Evolutionary conservation across 1,139 yeast genomes (phyloP).

Genomic region (Debaryomyces nepalensis): DNA sequence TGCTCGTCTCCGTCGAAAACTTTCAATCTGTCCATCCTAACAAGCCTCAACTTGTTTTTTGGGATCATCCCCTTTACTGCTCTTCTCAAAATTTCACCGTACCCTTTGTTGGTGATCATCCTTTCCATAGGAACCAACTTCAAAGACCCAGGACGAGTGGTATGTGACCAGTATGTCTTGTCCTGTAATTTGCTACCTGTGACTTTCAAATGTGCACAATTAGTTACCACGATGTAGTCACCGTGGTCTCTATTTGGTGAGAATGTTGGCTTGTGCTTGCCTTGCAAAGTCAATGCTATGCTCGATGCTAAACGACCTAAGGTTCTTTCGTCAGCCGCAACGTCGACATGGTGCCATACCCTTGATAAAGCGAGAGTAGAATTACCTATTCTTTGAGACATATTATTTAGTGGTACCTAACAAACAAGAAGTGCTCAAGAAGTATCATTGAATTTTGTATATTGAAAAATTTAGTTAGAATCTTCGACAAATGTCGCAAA

Average conservation of each 20-base stretch:
- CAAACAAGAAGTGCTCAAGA: background rate
- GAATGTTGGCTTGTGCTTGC: constrained; percentile 93
- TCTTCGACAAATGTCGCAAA: constrained; percentile 15
- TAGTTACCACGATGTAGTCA: constrained; percentile 95
- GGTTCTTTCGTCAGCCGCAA: constrained; percentile 81
- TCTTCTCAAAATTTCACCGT: constrained; percentile 75
- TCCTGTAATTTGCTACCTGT: constrained; percentile 85
- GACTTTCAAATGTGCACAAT: constrained; percentile 77
- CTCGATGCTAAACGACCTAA: constrained; percentile 91
- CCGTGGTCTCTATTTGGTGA: constrained; percentile 83
- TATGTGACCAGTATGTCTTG: constrained; percentile 90
- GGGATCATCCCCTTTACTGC: constrained; percentile 98
- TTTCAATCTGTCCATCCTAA: constrained; percentile 81
- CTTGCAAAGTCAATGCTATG: constrained; percentile 86
- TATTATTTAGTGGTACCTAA: constrained; percentile 19
- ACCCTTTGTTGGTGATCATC: constrained; percentile 79
- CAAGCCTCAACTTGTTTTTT: constrained; percentile 79
- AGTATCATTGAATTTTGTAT: background rate
- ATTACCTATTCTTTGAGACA: constrained; percentile 64
- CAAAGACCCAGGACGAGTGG: constrained; percentile 87
- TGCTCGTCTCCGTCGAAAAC: constrained; percentile 86
- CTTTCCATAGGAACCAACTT: constrained; percentile 82
- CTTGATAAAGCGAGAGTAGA: constrained; percentile 80
- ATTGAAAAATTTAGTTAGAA: constrained; percentile 13
- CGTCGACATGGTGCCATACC: constrained; percentile 95